Base-by-base conservation (phyloP, 2,329 filamentous ascomycete genomes). In the Trichoderma lentiforme region DNA sequence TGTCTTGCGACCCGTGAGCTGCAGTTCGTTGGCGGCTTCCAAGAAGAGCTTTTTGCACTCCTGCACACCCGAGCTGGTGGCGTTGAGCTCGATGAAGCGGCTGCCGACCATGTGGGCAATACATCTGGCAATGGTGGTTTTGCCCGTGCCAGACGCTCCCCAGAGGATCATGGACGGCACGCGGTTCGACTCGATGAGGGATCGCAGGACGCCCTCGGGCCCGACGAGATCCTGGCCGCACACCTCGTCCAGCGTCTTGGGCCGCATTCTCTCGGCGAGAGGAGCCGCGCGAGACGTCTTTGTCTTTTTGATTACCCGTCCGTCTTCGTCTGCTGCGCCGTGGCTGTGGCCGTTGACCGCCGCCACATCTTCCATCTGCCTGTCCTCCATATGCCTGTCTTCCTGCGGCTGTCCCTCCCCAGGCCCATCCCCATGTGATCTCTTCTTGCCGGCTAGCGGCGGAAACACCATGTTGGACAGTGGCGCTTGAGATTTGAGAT, bases 151-250 rank as follows among this genome's bases (percentile, higher is more conserved):
- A 0, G 92, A 90, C 1, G 88, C 89, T 36, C 93, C 93, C 93
- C 96, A 99, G 15, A 99, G 85, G 53, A 99, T 94, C 93, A 99
- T 97, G 15, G 93, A 97, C 0, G 96, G 95, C 36, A 98, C 90
- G 6, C 92, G 88, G 77, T 96, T 91, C 72, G 92, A 88, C 78
- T 97, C 93, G 75, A 99, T 97, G 72, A 98, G 87, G 34, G 91
- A 91, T 4, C 95, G 90, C 57, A 99, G 86, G 6, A 98, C 89
- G n/a, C 96, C 96, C 36, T 90, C 84, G 0, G 90, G 89, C 0
- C 94, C 95, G 2, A 99, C 95, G 0, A 99, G 89, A 58, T 97
- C 94, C 82, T 99, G 96, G 0, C 96, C 96, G 75, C 87, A 94
- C 3, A 98, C 92, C 18, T 97, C 91, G 78, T 98, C 93, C 8